Percentiles rank a stretch among this genome's conserved stretches.
These are phyloP conservation scores for Plantago rigida DNA, from an alignment of 305 asterid species.

Conservation along the genomic window DNA sequence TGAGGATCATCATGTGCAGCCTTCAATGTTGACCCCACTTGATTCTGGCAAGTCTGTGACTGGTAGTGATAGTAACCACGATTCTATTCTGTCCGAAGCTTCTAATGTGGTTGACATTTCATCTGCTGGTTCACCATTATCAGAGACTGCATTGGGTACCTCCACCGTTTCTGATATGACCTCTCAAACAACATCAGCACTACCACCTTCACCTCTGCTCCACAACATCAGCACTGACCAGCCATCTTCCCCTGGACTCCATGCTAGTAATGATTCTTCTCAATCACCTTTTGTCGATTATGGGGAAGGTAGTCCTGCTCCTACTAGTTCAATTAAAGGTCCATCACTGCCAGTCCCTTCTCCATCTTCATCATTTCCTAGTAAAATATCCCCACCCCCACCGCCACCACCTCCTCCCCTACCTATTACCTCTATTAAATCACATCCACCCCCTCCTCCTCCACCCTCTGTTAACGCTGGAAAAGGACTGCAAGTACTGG, in stretches of 20 bases:
- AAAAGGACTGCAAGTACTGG: constrained; percentile 1
- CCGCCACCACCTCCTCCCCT: constrained; percentile 25
- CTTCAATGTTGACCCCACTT: constrained; percentile 25
- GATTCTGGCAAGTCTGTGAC: constrained; percentile 32
- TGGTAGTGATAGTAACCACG: constrained; percentile 33
- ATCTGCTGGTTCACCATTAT: constrained; percentile 22
- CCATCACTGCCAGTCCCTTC: no score
- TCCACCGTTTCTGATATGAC: constrained; percentile 21
- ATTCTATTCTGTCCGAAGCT: constrained; percentile 31
- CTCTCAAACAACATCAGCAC: constrained; percentile 19
- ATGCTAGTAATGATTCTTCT: constrained; percentile 28
- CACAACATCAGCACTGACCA: no score
- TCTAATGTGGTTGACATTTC: constrained; percentile 28
- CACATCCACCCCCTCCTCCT: constrained; percentile 31
- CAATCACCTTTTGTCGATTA: no score
- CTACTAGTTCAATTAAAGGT: no score
- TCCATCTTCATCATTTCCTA: no score
- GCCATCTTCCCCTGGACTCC: constrained; percentile 16
- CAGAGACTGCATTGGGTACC: constrained; percentile 22
- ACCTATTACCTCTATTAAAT: constrained; percentile 25
- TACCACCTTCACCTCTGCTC: constrained; percentile 9
- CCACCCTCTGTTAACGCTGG: constrained; percentile 27
- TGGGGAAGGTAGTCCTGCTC: no score
- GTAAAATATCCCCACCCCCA: no score
- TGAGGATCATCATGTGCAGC: constrained; percentile 36